Evolutionary conservation across 2,329 filamentous ascomycete species (phyloP).

Genomic region (Helotiales sp.): DNA sequence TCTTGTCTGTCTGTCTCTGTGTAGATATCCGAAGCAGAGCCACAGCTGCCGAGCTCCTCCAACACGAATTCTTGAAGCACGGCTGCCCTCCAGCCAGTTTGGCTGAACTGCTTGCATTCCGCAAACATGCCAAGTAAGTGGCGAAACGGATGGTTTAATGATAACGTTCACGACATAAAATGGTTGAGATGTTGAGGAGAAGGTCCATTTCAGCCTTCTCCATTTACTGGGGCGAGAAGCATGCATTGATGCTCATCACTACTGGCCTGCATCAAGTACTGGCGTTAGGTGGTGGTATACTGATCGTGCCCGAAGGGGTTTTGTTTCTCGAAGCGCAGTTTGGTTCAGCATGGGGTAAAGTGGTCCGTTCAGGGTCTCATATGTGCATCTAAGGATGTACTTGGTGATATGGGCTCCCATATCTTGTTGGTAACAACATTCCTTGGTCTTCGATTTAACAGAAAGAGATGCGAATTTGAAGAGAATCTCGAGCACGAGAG

Average conservation of each 20-base stretch:
- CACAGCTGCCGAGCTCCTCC: slow-evolving; percentile 83
- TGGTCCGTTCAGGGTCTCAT: background rate
- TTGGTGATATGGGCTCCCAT: background rate
- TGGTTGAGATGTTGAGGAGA: slow-evolving; percentile 9
- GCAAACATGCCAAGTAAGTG: slow-evolving; percentile 65
- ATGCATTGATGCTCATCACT: slow-evolving; percentile 22
- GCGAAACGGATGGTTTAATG: background rate
- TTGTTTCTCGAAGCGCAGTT: background rate
- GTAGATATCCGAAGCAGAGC: slow-evolving; percentile 95
- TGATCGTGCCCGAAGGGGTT: slow-evolving; percentile 14
- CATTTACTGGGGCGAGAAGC: slow-evolving; percentile 20
- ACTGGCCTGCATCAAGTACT: slow-evolving; percentile 22
- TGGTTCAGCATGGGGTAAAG: slow-evolving; percentile 13
- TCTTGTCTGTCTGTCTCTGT: slow-evolving; percentile 93
- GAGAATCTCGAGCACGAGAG: slow-evolving; percentile 6
- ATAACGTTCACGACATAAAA: slow-evolving; percentile 15
- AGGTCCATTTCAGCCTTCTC: slow-evolving; percentile 16
- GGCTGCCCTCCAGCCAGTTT: slow-evolving; percentile 83
- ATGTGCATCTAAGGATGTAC: slow-evolving; percentile 3
- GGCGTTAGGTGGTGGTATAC: slow-evolving; percentile 27
- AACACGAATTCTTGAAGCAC: slow-evolving; percentile 91
- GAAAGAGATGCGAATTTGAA: slow-evolving; percentile 4
- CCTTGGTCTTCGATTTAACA: background rate
- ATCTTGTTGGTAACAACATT: background rate
- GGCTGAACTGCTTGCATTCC: slow-evolving; percentile 85